Base-by-base conservation (phyloP, 2,329 filamentous ascomycete species). In the Fusarium palustre region DNA sequence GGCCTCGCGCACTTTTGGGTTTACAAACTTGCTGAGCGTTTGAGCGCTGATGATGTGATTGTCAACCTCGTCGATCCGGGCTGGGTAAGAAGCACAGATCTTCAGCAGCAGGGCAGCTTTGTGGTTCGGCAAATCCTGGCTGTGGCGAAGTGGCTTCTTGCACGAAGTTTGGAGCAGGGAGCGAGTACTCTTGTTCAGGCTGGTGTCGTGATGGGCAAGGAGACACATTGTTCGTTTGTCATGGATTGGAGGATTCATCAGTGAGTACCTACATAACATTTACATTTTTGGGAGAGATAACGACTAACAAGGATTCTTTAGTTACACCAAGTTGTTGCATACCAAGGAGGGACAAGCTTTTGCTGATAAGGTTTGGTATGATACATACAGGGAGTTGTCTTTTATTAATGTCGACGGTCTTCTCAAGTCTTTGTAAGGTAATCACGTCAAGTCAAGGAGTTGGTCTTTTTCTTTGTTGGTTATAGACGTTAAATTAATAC, bases 51-150 rank as follows among this genome's bases (percentile, higher is more conserved):
- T 3, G 79, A 83, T 36, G 79, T 84, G 0, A 64, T 82, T 10
- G 74, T 86, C 41, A 86, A 85, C 54, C 62, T 84, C 2, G 82
- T 81, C 2, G 83, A 84, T 22, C 85, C 85, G 1, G 84, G 82
- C 0, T 76, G 79, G 45, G 76, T 80, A 10, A 79, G 76, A 36
- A 83, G 81, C 4, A 86, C 85, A 0, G 69, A 74, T 1, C 74
- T 87, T 5, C 64, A 71, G 18, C 78, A 80, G 1, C 78, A 82
- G 3, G 60, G 71, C 2, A 59, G 61, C 12, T 55, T 72, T 2
- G 5, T 77, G 1, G 8, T 74, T 1, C 64, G 50, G 7, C 42
- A 72, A 1, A 15, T 76, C 0, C 10, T 30, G 3, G 18, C 24
- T 6, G 8, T 61, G 0, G 5, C 64, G 25, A 73, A 73, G 43